Evolutionary conservation across 1,284 basidiomycete genomes (phyloP), one percentile per base, ranked within the genome.

Genomic region (Neonothopanus nambi): DNA sequence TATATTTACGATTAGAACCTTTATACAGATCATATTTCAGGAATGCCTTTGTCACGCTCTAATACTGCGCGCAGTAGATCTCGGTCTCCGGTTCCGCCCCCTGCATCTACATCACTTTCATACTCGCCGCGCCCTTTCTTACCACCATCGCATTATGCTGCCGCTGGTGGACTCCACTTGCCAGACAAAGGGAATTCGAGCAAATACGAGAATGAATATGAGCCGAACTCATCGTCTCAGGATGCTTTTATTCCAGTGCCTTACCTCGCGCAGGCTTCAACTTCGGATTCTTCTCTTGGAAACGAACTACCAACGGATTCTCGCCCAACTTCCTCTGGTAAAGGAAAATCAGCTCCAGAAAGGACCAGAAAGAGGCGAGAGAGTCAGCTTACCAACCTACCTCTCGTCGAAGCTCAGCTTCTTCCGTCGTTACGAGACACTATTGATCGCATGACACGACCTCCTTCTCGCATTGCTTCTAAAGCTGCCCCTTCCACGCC

Each of bases 361-460:
- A 59, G 42, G 51, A 51, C 57, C 24, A 50, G 58, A 43, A 63
- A 62, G 43, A 69, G 71, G 42, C 75, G 75, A 26, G 72, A 72
- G 59, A 81, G 77, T 57, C 71, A 77, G 47, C 67, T 82, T 18
- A 72, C 69, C 3, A 78, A 79, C 49, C 65, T 87, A 3, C 81
- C 82, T 2, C 67, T 80, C 20, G 65, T 87, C 21, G 87, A 89
- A 59, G 71, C 79, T 0, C 79, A 85, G 26, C 71, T 89, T 11
- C 65, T 89, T 23, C 87, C 87, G 8, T 84, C 85, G 20, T 70
- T 89, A 33, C 74, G 79, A 33, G 86, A 89, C 55, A 89, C 87
- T 0, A 78, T 89, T 35, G 78, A 84, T 59, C 78, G 79, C 41
- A 89, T 89, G 87, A 89, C 86, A 4, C 70, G 74, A 46, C 68